Percentiles rank a stretch among this genome's conserved stretches.
These are phyloP conservation scores for Malassezia caprae DNA, from an alignment of 1,284 basidiomycete genomes.

Conservation along the genomic window DNA sequence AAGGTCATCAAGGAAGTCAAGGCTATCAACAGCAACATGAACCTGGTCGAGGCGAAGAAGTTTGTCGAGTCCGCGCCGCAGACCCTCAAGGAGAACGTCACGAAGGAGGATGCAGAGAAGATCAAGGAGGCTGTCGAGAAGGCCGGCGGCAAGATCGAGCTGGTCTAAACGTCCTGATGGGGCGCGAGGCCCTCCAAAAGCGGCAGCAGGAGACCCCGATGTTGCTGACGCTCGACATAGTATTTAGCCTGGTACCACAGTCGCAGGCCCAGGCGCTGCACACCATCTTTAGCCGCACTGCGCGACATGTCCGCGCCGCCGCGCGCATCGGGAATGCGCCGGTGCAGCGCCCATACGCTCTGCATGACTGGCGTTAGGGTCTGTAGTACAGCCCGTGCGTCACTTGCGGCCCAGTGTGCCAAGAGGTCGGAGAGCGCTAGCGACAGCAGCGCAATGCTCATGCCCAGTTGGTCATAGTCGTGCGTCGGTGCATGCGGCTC, in stretches of 20 bases:
- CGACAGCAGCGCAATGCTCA: neutral
- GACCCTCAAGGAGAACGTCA: conserved; percentile 83
- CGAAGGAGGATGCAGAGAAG: conserved; percentile 98
- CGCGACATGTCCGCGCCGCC: neutral
- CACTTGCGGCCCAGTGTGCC: neutral
- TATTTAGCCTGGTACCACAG: conserved; percentile 16
- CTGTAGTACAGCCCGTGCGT: neutral
- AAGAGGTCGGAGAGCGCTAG: neutral
- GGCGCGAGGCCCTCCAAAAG: conserved; percentile 2
- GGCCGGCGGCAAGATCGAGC: conserved; percentile 73
- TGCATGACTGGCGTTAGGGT: neutral
- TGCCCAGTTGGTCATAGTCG: neutral
- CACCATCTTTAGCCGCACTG: conserved; percentile 2
- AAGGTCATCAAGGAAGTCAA: conserved; percentile 99
- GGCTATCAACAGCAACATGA: conserved; percentile 52
- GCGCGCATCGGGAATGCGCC: conserved; percentile 2
- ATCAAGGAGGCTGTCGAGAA: conserved; percentile 78
- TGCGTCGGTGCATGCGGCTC: neutral
- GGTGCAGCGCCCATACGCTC: neutral
- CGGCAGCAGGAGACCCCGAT: neutral
- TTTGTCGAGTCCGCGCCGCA: conserved; percentile 95
- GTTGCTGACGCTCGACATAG: neutral
- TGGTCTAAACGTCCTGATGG: conserved; percentile 32
- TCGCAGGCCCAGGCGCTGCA: conserved; percentile 16
- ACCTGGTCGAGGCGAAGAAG: conserved; percentile 72